Evolutionary conservation across 371 early-diverging fungal genomes (phyloP), one percentile per base, ranked within the genome.

Genomic region (Syncephalastrum racemosum): DNA sequence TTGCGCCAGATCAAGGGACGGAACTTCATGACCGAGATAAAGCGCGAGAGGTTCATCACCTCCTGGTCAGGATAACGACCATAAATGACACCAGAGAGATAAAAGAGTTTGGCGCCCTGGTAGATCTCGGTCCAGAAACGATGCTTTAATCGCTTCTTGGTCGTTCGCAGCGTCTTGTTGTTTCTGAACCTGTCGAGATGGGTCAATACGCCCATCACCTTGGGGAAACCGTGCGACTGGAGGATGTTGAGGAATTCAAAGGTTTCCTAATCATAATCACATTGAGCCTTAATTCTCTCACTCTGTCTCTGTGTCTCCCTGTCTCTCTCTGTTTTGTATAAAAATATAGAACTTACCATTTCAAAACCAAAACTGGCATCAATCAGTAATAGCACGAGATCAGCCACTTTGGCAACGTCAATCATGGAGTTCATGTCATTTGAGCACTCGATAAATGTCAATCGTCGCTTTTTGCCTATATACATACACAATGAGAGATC

Each of bases 71-170:
- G 87, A 70, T 98, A 98, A 39, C 87, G 82, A 22, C 93, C 95
- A 64, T 97, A 90, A 74, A 96, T 90, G 20, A 97, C 79, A 27
- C 99, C 98, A 1, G 95, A 93, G 22, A 98, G 79, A 62, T 96
- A 97, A 62, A 98, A 98, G 16, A 98, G 77, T 70, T 97, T 97
- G 55, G 98, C 98, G 25, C 99, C 99, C 61, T 94, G 91, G 67
- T 97, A 96, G 54, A 97, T 96, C 71, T 98, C 99, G 12, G 97
- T 96, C 99, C 98, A 97, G 82, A 97, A 97, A 64, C 99, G 90
- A 52, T 95, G 94, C 85, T 98, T 98, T 50, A 98, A 75, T 53
- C 83, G 70, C 80, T 96, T 96, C 70, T 97, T 97, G n/a, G 89
- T 92, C 15, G 84, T 86, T 53, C 89, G 86, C 53, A 95, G 80